Percentiles rank a stretch among this genome's conserved stretches.
Evolutionary conservation across 352 stramenopile genomes (phyloP).

Genomic region (Phytophthora hybrid): DNA sequence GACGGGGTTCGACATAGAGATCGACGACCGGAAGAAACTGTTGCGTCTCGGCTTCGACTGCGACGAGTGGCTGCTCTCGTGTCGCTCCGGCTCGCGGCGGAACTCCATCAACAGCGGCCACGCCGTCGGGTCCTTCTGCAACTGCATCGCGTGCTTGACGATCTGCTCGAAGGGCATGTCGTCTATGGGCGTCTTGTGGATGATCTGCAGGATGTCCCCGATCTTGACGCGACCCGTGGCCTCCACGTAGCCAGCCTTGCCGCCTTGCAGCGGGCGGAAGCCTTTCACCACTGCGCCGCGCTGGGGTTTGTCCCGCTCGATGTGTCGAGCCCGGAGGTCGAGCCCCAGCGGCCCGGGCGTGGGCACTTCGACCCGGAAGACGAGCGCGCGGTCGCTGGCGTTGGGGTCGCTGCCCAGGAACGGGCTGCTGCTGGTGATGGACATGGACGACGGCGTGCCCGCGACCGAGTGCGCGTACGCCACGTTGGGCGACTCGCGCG

Average conservation of each 20-base stretch:
- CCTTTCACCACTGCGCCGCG: constrained; percentile 83
- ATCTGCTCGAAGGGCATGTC: constrained; percentile 89
- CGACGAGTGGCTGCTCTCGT: constrained; percentile 36
- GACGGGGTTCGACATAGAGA: constrained; percentile 67
- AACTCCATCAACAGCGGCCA: constrained; percentile 87
- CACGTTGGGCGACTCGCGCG: constrained; percentile 42
- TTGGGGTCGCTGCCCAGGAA: constrained; percentile 70
- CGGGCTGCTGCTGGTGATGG: constrained; percentile 51
- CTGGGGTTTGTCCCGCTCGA: constrained; percentile 79
- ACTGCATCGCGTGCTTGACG: constrained; percentile 76
- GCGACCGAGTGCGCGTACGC: constrained; percentile 50
- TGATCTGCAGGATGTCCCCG: constrained; percentile 82
- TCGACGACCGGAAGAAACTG: constrained; percentile 79
- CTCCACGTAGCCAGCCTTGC: constrained; percentile 73
- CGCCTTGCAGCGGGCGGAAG: constrained; percentile 67
- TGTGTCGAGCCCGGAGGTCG: constrained; percentile 75
- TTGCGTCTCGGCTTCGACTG: constrained; percentile 59
- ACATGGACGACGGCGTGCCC: constrained; percentile 49
- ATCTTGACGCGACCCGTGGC: constrained; percentile 77
- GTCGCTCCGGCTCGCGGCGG: constrained; percentile 58
- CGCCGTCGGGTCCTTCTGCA: constrained; percentile 70
- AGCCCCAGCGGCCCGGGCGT: constrained; percentile 72
- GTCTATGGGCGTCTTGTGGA: constrained; percentile 81
- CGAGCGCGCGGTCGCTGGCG: constrained; percentile 61
- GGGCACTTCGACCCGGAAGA: constrained; percentile 83